Evolutionary conservation across 164 flowering plant species (phyloP).

Genomic region (Platanus orientalis): DNA sequence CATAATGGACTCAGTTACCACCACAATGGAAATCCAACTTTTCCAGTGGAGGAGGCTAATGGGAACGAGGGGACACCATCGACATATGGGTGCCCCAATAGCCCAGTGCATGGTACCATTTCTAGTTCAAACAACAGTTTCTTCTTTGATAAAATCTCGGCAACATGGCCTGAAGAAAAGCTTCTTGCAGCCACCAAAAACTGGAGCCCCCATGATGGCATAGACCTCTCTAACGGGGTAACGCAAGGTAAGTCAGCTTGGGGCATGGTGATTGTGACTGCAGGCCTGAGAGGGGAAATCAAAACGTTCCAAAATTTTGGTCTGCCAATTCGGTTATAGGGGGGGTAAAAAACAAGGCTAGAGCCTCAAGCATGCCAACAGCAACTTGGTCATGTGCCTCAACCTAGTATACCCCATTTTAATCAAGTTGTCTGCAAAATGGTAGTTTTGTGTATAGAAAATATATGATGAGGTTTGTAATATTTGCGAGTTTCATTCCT

Average conservation of each 20-base stretch:
- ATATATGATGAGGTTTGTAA: constrained; percentile 46
- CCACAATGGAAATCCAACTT: constrained; percentile 47
- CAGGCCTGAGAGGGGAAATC: constrained; percentile 80
- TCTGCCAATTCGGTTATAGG: constrained; percentile 63
- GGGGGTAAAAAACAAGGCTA: background rate
- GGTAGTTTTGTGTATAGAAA: constrained; percentile 5
- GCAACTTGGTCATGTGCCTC: background rate
- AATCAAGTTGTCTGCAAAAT: constrained; percentile 1
- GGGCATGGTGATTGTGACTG: constrained; percentile 95
- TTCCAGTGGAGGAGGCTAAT: constrained; percentile 38
- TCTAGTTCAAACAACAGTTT: constrained; percentile 56
- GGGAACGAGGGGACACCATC: constrained; percentile 33
- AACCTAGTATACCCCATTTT: constrained; percentile 1
- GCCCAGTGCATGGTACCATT: constrained; percentile 48
- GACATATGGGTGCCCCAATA: constrained; percentile 35
- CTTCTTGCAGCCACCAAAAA: constrained; percentile 41
- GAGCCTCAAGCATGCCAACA: too few relatives aligned
- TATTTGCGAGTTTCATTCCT: constrained; percentile 28
- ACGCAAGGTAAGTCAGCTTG: constrained; percentile 55
- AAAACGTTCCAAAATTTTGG: constrained; percentile 91
- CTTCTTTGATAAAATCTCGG: constrained; percentile 61
- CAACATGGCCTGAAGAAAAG: constrained; percentile 89
- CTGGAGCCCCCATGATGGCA: constrained; percentile 39
- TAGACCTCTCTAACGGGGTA: constrained; percentile 42
- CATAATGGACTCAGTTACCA: constrained; percentile 26